These are phyloP conservation scores for Clohesyomyces aquaticus DNA, from an alignment of 495 filamentous ascomycete species.

Conservation along the genomic window DNA sequence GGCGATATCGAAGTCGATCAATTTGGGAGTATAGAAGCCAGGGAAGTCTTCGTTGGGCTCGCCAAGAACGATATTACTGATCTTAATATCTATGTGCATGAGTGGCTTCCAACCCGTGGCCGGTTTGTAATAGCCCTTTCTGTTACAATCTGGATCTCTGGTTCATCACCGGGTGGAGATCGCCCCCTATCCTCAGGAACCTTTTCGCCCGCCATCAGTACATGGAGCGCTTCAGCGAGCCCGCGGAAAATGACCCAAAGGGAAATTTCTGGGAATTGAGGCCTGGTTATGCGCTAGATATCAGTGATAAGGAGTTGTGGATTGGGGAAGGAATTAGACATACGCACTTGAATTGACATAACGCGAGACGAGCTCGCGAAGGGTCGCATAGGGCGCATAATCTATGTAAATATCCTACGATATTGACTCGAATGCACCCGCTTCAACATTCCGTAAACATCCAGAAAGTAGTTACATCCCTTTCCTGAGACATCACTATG, in stretches of 20 bases:
- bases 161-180: not conserved
- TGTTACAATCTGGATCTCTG: too few relatives aligned
- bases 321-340: too few relatives aligned
- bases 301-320: too few relatives aligned
- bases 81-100: constrained; percentile 1
- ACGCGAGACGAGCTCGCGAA: not conserved
- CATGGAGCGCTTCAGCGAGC: not conserved
- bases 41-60: not conserved
- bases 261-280: not conserved
- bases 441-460: not conserved
- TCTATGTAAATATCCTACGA: constrained; percentile 2
- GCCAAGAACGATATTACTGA: constrained; percentile 7
- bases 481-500: not conserved
- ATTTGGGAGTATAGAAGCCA: constrained; percentile 3
- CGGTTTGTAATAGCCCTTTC: too few relatives aligned
- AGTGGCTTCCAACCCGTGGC: not conserved
- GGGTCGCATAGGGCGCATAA: not conserved
- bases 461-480: not conserved
- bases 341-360: too few relatives aligned
- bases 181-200: not conserved
- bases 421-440: not conserved
- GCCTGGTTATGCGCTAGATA: not conserved
- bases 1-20: constrained; percentile 8
- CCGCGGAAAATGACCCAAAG: constrained; percentile 3
- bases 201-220: not conserved